phyloP scores from a whole-genome alignment of 768 basidiomycete species.

The Coprinopsis sp. region DNA sequence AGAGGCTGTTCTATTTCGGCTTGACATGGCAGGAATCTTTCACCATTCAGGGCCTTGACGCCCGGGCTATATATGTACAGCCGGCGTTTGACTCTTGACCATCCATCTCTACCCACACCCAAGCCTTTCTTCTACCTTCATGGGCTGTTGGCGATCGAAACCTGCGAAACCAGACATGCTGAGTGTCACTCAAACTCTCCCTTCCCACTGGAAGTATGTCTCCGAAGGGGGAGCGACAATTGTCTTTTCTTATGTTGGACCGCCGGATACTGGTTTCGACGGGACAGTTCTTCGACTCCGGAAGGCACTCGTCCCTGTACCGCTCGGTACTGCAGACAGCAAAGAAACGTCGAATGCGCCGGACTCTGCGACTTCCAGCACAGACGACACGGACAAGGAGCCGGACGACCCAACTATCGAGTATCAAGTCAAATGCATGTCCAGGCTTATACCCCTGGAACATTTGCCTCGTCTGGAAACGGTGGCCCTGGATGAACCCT shows the following conservation, averaged over 20 bases:
- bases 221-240: constrained; percentile 92
- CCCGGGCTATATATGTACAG: too few species aligned
- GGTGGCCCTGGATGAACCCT: constrained; percentile 44
- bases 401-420: constrained; percentile 36
- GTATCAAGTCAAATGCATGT: constrained; percentile 65
- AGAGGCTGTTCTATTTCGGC: too few species aligned
- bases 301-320: constrained; percentile 38
- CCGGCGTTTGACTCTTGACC: too few species aligned
- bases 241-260: constrained; percentile 78
- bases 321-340: neutral
- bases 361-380: too few species aligned
- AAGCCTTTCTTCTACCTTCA: too few species aligned
- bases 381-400: constrained; percentile 17
- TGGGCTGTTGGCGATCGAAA: too few species aligned
- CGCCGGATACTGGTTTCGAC: constrained; percentile 43
- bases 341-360: neutral
- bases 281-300: constrained; percentile 74
- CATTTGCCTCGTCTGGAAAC: constrained; percentile 56
- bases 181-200: constrained; percentile 30
- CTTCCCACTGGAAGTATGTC: constrained; percentile 73
- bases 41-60: too few species aligned
- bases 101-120: too few species aligned
- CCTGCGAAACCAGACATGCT: constrained; percentile 21
- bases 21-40: too few species aligned
- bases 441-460: constrained; percentile 54